Evolutionary conservation across 2,329 filamentous ascomycete species (phyloP).

Genomic region (Fusarium sp.): DNA sequence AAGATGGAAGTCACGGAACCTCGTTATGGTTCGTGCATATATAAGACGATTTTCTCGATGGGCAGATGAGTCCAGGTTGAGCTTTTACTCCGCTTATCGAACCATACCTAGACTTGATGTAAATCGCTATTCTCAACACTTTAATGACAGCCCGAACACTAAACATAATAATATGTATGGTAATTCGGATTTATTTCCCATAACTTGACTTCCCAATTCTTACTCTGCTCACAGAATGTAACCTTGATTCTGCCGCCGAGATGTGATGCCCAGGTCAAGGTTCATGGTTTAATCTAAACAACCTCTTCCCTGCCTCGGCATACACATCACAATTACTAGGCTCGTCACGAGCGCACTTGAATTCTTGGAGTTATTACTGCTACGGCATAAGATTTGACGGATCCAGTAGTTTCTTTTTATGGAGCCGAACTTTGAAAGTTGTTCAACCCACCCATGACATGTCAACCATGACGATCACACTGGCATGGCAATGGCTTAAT

Average conservation of each 20-base stretch:
- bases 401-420: constrained; percentile 20
- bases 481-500: background rate
- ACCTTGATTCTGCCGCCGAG: constrained; percentile 10
- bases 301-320: constrained; percentile 18
- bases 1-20: constrained; percentile 18
- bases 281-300: constrained; percentile 29
- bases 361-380: constrained; percentile 20
- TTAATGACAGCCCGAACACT: background rate
- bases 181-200: background rate
- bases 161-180: background rate
- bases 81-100: constrained; percentile 27
- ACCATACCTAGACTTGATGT: constrained; percentile 3
- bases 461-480: constrained; percentile 24
- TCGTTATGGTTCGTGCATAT: constrained; percentile 14
- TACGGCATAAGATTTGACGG: background rate
- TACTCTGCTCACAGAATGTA: background rate
- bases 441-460: constrained; percentile 31
- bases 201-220: background rate
- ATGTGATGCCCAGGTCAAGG: constrained; percentile 20
- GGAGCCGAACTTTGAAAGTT: background rate
- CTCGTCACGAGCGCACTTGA: constrained; percentile 13
- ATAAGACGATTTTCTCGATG: constrained; percentile 30
- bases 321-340: constrained; percentile 4
- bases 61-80: constrained; percentile 8
- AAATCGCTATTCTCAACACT: background rate